Evolutionary conservation across 2,329 filamentous ascomycete species (phyloP), one percentile per base, ranked within the genome.

Genomic region (Colletotrichum truncatum): DNA sequence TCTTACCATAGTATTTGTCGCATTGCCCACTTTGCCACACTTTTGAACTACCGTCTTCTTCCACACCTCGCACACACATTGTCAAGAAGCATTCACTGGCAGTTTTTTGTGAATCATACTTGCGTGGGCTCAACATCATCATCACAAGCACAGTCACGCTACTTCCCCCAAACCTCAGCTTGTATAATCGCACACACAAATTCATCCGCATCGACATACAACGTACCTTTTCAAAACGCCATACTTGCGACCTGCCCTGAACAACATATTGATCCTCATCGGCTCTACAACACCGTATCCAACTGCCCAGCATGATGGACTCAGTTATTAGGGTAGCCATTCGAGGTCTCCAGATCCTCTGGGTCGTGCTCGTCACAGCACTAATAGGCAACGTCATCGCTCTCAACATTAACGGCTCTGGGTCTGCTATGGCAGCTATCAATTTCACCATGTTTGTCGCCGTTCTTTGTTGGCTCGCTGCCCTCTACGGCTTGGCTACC

Each of bases 391-490:
- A 88, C 69, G 82, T 87, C 71, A 86, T 88, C 65, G 83, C 84
- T 53, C 77, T 65, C 72, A 86, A 86, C 73, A 71, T 78, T 54
- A 74, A 80, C 70, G 82, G 80, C 55, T 74, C 79, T 18, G 72
- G 71, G 21, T 77, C 79, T 11, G 81, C 81, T 65, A 76, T 72
- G 66, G 77, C 82, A n/a, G 80, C 85, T 68, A 74, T 89, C 76
- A 88, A 88, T 79, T 89, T 87, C 74, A 82, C 87, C 77, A 90
- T 94, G 81, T 94, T 94, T 76, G 87, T 90, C 69, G 82, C 87
- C 34, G 85, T 86, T 1, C 82, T 92, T 68, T 85, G 85, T 41
- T 91, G 91, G 89, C 73, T 93, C 30, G 85, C 86, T 45, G 78
- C 88, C 38, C 75, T 94, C 53, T 89, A 87, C 75, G 89, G 91